A percentile compares a stretch with the other conserved stretches of the same genome.
Evolutionary conservation across 2,329 filamentous ascomycete species (phyloP).

Genomic region (Cercospora beticola): DNA sequence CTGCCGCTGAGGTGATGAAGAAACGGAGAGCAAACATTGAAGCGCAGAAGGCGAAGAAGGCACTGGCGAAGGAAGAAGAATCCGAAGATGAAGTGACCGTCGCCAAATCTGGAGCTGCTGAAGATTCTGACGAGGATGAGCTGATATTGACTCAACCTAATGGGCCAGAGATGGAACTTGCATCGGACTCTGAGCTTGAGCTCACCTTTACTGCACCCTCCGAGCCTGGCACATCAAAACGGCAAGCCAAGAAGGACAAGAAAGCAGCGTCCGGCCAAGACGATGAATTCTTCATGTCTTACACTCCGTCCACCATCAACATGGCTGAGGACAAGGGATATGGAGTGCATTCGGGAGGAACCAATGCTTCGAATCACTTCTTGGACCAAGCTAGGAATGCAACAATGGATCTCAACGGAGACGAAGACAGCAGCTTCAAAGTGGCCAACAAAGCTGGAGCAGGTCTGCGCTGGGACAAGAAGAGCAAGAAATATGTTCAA

Average conservation of each 20-base stretch:
- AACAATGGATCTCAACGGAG: constrained; percentile 89
- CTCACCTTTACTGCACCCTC: constrained; percentile 46
- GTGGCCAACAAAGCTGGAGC: constrained; percentile 66
- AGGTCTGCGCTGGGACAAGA: constrained; percentile 93
- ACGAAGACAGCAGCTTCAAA: constrained; percentile 75
- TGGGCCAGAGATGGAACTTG: constrained; percentile 43
- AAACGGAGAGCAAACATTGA: constrained; percentile 68
- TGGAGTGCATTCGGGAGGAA: constrained; percentile 77
- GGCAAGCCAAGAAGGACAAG: constrained; percentile 28
- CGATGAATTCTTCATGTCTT: constrained; percentile 92
- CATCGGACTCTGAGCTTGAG: constrained; percentile 57
- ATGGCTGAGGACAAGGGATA: constrained; percentile 88
- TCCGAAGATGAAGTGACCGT: constrained; percentile 34
- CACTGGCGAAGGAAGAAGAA: constrained; percentile 18
- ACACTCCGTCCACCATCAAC: constrained; percentile 78
- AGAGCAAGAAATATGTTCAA: constrained; percentile 90
- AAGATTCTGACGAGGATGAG: constrained; percentile 41
- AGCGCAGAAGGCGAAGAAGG: constrained; percentile 51
- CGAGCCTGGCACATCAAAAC: constrained; percentile 11
- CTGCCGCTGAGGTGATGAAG: constrained; percentile 72
- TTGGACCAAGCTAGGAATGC: constrained; percentile 80
- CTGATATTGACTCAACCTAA: constrained; percentile 38
- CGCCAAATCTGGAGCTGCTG: constrained; percentile 46
- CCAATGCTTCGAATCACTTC: constrained; percentile 66
- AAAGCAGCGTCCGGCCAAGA: constrained; percentile 66